phyloP scores from a whole-genome alignment of 331 rosid species.

The Pyrus hybrid region DNA sequence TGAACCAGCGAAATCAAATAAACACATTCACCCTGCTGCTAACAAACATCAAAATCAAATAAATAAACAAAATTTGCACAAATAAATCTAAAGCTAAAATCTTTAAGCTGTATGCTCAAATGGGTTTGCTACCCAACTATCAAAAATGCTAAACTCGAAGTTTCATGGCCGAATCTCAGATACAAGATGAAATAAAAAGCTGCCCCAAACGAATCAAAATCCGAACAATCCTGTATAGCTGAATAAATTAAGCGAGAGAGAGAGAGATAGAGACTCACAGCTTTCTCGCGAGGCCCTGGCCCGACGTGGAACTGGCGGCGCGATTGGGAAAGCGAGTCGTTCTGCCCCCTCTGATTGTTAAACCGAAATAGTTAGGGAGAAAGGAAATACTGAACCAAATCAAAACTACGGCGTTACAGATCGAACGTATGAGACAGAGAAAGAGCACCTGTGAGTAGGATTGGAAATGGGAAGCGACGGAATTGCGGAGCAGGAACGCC shows the following conservation, averaged over 20 bases:
- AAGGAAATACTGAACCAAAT: neutral
- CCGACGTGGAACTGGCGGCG: constrained; percentile 70
- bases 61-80: neutral
- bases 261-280: constrained; percentile 34
- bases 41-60: neutral
- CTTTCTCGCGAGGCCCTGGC: constrained; percentile 86
- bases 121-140: neutral
- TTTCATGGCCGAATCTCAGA: neutral
- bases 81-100: neutral
- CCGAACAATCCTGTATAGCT: neutral
- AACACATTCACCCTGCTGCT: neutral
- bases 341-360: constrained; percentile 27
- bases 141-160: neutral
- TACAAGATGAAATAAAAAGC: neutral
- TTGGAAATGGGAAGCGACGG: constrained; percentile 53
- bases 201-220: neutral
- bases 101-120: neutral
- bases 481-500: constrained; percentile 64
- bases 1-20: neutral
- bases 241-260: neutral
- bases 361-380: neutral
- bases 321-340: constrained; percentile 30
- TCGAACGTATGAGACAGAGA: neutral
- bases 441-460: constrained; percentile 45
- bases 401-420: neutral